Percentiles rank a stretch among this genome's conserved stretches.
phyloP scores from a whole-genome alignment of 2,329 filamentous ascomycete species.

The Teratosphaeriaceae sp. region DNA sequence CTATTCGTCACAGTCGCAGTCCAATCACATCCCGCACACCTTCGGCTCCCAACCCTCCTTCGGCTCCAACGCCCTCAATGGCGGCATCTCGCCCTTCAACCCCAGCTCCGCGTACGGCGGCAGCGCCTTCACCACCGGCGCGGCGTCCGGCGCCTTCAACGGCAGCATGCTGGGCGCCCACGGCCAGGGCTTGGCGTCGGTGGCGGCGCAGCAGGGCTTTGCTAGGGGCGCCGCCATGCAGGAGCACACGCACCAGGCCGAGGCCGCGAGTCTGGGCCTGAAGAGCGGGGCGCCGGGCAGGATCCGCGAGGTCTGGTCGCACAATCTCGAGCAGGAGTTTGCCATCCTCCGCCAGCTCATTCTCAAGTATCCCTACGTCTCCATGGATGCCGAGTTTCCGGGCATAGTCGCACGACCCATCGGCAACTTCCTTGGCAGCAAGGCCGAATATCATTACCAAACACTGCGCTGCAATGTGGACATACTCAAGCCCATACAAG shows the following conservation, averaged over 20 bases:
- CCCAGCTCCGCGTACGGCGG: constrained; percentile 23
- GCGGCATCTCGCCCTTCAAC: constrained; percentile 32
- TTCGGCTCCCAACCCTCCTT: constrained; percentile 34
- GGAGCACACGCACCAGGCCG: constrained; percentile 38
- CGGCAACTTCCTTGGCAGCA: constrained; percentile 77
- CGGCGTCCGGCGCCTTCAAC: constrained; percentile 19
- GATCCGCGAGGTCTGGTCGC: constrained; percentile 94
- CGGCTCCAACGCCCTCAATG: constrained; percentile 32
- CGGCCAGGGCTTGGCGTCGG: constrained; percentile 69
- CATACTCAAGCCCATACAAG: constrained; percentile 93
- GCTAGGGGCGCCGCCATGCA: constrained; percentile 60
- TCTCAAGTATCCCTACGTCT: constrained; percentile 90
- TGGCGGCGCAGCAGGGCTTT: constrained; percentile 84
- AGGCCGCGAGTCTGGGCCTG: constrained; percentile 35
- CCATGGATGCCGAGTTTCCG: constrained; percentile 99
- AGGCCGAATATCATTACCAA: constrained; percentile 98
- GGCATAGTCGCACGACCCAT: constrained; percentile 94
- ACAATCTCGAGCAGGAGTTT: constrained; percentile 90
- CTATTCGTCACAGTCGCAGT: constrained; percentile 19
- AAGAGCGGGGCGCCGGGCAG: constrained; percentile 61
- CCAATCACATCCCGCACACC: constrained; percentile 29
- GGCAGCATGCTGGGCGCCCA: constrained; percentile 25
- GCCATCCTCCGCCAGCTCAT: constrained; percentile 72
- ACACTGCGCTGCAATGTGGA: constrained; percentile 96
- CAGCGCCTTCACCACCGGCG: constrained; percentile 25